phyloP scores from a whole-genome alignment of 1,139 yeast species.

The Pichia sp. region DNA sequence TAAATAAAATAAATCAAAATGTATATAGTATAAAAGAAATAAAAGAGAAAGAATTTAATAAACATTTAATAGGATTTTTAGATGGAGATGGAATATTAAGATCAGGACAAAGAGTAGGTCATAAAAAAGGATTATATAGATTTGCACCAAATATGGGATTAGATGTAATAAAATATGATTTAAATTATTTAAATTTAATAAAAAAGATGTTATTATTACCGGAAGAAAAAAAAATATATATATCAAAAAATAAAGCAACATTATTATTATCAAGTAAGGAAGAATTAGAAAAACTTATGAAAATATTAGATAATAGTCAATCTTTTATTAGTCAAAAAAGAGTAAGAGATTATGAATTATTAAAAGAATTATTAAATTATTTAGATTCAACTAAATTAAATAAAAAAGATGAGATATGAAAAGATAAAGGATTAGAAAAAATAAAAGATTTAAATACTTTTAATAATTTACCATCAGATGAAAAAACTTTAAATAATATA shows the following conservation, averaged over 20 bases:
- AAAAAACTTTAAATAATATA: not conserved
- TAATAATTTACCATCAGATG: not conserved
- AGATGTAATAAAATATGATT: not conserved
- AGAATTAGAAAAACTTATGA: not conserved
- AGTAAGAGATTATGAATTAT: not conserved
- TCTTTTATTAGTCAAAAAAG: not conserved
- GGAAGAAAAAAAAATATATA: not conserved
- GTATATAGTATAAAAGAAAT: not conserved
- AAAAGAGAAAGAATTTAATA: not conserved
- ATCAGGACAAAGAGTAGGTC: not conserved
- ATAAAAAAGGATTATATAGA: not conserved
- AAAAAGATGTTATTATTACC: not conserved
- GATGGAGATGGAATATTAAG: not conserved
- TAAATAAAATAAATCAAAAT: not conserved
- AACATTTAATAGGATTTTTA: not conserved
- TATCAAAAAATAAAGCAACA: not conserved
- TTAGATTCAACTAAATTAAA: not conserved
- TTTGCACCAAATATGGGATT: not conserved
- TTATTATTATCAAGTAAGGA: not conserved
- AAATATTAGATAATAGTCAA: not conserved
- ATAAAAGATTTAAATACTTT: not conserved
- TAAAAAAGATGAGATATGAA: not conserved
- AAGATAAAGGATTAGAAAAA: not conserved
- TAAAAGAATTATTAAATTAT: not conserved
- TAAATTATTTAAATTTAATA: not conserved